Base-by-base conservation (phyloP, 2,329 filamentous ascomycete species). In the Lasiodiplodia hormozganensis region DNA sequence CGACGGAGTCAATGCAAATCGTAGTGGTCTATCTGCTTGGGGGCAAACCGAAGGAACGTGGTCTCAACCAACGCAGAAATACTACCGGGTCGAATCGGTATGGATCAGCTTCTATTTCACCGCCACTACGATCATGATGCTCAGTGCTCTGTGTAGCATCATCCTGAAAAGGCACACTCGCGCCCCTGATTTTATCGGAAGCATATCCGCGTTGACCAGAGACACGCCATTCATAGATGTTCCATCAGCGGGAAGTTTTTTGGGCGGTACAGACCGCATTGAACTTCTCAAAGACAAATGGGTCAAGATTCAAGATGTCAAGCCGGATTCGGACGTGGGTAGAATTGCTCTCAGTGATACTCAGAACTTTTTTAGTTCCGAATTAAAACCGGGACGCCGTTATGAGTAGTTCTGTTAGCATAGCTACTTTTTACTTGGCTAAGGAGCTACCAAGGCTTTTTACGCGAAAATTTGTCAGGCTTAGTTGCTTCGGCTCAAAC, bases 151-250 rank as follows among this genome's bases (percentile, higher is more conserved):
- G 4, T 5, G 12, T 21, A 58, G n/a, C 16, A 40, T 58, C 28
- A n/a, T 40, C 23, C 54, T 58, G 14, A 25, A 38, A 8, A 38
- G 14, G 12, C 54, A 16, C 34, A 58, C 31, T 21, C 34, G 54
- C 21, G 54, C 54, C 12, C 54, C 54, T 18, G 54, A 58, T 38
- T 34, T 60, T n/a, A 16, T 60, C 21, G 18, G 56, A 36, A 23
- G 31, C 5, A 40, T 40, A 12, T 60, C 34, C 12, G 21, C 34
- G 23, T 38, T 43, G 31, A 43, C 34, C 14, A 36, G 56, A 21
- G 56, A 43, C 54, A 38, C 54, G 6, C 54, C 31, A 21, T 58
- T 49, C 43, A 21, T 49, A 21, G 43, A 49, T 49, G 43, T 21
- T 49, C 14, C n/a, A 10, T 16, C 43, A 16, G n/a, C 14, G n/a